Evolutionary conservation across 257 asterid genomes (phyloP), one percentile per base, ranked within the genome.

Genomic region (Marsdenia floribunda): DNA sequence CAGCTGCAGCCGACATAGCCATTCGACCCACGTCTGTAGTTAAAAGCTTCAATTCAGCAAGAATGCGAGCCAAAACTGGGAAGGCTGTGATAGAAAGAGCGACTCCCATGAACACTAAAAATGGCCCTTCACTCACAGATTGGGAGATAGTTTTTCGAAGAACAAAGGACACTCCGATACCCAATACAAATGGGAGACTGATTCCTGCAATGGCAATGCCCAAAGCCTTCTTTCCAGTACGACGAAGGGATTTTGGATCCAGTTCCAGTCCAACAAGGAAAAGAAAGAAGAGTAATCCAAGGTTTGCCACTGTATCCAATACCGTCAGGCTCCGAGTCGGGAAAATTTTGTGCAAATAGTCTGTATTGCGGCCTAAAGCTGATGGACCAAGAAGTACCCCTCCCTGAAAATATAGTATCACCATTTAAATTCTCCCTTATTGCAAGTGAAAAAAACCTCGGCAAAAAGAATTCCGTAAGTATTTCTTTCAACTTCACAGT

Each of bases 61-160:
- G 72, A 19, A 80, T 80, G 29, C 83, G 77, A 15, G 83, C 83
- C 72, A 80, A 72, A 44, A 79, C 82, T 13, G 82, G 82, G 33
- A 79, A 79, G 58, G 82, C 79, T 3, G 82, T 79, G 22, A 74
- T 72, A 21, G 79, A 79, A 47, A 79, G 78, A 18, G 79, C 82
- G 5, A 79, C 82, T 7, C 86, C 86, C 86, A 82, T 82, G 79
- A 82, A 82, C 19, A 82, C 79, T 37, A 82, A 68, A 73, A 79
- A 67, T 0, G 83, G 81, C n/a, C 74, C 83, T 57, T 73, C 72
- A 11, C 53, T 65, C 1, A 61, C 86, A n/a, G 59, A 79, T 72
- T 47, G 14, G 40, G 79, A 75, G 66, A 82, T 67, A 42, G 86
- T 76, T 29, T 33, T 61, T 6, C 77, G 70, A 35, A 82, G 73